Percentiles rank a stretch among this genome's conserved stretches.
phyloP scores from a whole-genome alignment of 2,329 filamentous ascomycete species.

The Ceratocystis cacaofunesta region DNA sequence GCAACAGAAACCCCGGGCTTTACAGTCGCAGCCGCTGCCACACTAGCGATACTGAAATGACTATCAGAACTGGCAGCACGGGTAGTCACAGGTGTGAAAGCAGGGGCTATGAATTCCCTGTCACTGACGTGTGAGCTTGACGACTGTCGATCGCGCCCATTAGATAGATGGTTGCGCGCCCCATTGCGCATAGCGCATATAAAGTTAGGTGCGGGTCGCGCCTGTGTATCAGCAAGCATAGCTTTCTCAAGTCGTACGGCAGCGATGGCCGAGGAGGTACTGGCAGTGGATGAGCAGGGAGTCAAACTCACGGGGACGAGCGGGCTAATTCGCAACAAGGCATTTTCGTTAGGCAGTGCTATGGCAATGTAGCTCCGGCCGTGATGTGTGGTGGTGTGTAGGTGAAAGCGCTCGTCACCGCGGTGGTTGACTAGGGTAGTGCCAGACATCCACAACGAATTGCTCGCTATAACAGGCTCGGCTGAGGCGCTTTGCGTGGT shows the following conservation, averaged over 20 bases:
- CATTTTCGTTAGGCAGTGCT: not conserved
- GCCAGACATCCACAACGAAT: not conserved
- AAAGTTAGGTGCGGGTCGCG: not conserved
- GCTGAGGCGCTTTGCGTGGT: not conserved
- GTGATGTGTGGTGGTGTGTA: not conserved
- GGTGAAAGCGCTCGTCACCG: not conserved
- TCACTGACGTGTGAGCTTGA: not conserved
- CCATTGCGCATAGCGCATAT: not conserved
- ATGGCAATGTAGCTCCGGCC: not conserved
- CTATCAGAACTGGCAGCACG: not conserved
- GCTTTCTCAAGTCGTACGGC: not conserved
- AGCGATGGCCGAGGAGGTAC: not conserved
- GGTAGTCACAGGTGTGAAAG: not conserved
- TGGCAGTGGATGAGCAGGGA: not conserved
- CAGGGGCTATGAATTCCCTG: not conserved
- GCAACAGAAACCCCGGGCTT: not conserved
- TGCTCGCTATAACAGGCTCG: not conserved
- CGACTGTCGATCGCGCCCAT: not conserved
- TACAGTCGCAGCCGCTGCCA: not conserved
- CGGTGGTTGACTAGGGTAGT: not conserved
- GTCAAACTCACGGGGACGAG: not conserved
- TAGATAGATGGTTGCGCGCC: not conserved
- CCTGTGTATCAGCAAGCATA: not conserved
- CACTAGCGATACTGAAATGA: not conserved
- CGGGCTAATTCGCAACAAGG: not conserved